Base-by-base conservation (phyloP, 352 stramenopile genomes). In the Phytophthora citrophthora region DNA sequence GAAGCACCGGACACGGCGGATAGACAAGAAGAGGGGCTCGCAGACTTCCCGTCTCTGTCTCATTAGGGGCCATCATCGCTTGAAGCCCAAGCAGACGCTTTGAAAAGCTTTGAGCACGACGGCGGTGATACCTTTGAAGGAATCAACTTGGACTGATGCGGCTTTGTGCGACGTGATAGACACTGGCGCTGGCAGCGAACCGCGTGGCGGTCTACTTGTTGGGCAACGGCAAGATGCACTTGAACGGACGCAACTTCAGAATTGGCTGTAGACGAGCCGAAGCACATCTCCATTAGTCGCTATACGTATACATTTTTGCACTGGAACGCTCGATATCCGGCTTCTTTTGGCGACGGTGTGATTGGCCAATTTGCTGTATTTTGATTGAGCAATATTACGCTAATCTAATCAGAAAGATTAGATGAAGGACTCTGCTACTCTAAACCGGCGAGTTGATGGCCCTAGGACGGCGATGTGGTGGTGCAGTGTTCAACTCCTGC, bases 1-100 rank as follows among this genome's bases (percentile, higher is more conserved):
- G 64, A 61, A 39, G 52, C 59, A 73, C 64, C 59, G 64, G 64
- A 73, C 65, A 51, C 13, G 48, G 40, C 7, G 54, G 48, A 53
- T 63, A 58, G 38, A 64, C 24, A 41, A 23, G 58, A 15, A 44
- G 48, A 40, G 48, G 26, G 32, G 29, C 23, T 32, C 36, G 29
- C 29, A 34, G 38, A 20, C 34, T 20, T 39, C 46, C 47, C 29
- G 31, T 62, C 46, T 69, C 54, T 64, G 61, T 70, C 47, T 48
- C 49, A 58, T 20, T 39, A 11, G 15, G 13, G 40, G 41, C 34
- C 29, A 52, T 53, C 54, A 53, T 61, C 43, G 13, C 16, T 36
- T 49, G 54, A 62, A 62, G 15, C 32, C 26, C 45, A 61, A 54
- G 40, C 53, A 52, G 32, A 34, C 18, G 36, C 38, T 38, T 61